Evolutionary conservation across 331 rosid genomes (phyloP), one percentile per base, ranked within the genome.

Genomic region (Phaseolus coccineus): DNA sequence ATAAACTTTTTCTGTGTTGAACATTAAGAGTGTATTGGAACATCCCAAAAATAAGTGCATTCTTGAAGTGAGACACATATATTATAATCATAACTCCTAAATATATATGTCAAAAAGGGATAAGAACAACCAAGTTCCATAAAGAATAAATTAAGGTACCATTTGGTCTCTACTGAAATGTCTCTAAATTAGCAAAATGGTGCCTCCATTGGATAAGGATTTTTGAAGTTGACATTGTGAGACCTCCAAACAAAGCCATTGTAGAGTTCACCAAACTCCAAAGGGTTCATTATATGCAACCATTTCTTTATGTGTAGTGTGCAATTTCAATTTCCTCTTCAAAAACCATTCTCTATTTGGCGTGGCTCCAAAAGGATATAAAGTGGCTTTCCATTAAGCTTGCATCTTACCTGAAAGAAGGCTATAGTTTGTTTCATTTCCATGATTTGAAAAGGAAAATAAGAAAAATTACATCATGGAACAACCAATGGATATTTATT

Each of bases 351-450:
- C 65, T 88, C 88, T 8, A 84, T 47, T 77, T 83, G 65, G 2
- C 96, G 90, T 31, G 97, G 97, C 87, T 89, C 96, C 76, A 93
- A 88, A 35, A 91, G 94, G 52, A 85, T 85, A 55, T 91, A 93
- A 25, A 93, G 86, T 47, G 96, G 96, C 75, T 89, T 93, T 51
- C 97, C 94, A 71, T 82, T 80, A 28, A 93, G 88, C 83, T 87
- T 88, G 81, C 90, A n/a, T 6, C 90, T 86, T 78, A 88, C 96
- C 96, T 91, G 92, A 69, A 61, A 56, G 22, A 48, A 24, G 22
- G 28, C 31, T n/a, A 65, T 19, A 9, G 4, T 63, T 33, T 24
- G n/a, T 59, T 74, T 74, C 47, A 44, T 46, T 75, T 74, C 61
- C 58, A 61, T 61, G 33, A 28, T 59, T 44, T 28, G 3, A 46